These are phyloP conservation scores for Dactylellina haptotyla DNA, from an alignment of 2,329 filamentous ascomycete species.

Conservation along the genomic window DNA sequence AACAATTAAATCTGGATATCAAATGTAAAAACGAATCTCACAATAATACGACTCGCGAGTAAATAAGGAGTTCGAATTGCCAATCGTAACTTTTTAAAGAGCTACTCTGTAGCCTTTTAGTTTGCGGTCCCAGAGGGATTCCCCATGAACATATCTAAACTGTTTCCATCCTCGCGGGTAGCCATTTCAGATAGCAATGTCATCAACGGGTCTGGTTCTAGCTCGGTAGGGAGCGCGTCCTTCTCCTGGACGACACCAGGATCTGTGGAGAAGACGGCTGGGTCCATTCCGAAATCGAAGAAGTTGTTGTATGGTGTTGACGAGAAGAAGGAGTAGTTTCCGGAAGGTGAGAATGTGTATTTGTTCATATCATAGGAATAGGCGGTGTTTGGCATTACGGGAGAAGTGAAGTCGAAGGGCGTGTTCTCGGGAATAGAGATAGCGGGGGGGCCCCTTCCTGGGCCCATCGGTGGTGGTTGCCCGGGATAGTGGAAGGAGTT, in stretches of 20 bases:
- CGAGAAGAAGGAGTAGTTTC: constrained; percentile 49
- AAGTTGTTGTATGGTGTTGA: constrained; percentile 51
- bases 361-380: constrained; percentile 53
- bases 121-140: constrained; percentile 44
- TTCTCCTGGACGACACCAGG: constrained; percentile 40
- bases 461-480: constrained; percentile 42
- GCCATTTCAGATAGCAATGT: constrained; percentile 50
- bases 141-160: constrained; percentile 51
- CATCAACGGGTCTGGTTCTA: constrained; percentile 48
- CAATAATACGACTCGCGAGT: background rate
- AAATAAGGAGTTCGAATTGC: too few species aligned
- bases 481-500: constrained; percentile 46
- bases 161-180: constrained; percentile 44
- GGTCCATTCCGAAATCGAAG: constrained; percentile 51
- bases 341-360: constrained; percentile 49
- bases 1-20: constrained; percentile 2
- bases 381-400: constrained; percentile 38
- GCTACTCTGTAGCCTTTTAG: constrained; percentile 2
- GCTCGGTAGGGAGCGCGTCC: constrained; percentile 46
- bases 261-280: constrained; percentile 42
- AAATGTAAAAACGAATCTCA: constrained; percentile 7
- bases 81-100: too few species aligned
- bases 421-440: constrained; percentile 51
- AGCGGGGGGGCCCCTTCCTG: constrained; percentile 28
- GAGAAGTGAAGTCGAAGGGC: constrained; percentile 49